Conservation (phyloP, 352 stramenopile species). For the Phytophthora macrochlamydospora region DNA sequence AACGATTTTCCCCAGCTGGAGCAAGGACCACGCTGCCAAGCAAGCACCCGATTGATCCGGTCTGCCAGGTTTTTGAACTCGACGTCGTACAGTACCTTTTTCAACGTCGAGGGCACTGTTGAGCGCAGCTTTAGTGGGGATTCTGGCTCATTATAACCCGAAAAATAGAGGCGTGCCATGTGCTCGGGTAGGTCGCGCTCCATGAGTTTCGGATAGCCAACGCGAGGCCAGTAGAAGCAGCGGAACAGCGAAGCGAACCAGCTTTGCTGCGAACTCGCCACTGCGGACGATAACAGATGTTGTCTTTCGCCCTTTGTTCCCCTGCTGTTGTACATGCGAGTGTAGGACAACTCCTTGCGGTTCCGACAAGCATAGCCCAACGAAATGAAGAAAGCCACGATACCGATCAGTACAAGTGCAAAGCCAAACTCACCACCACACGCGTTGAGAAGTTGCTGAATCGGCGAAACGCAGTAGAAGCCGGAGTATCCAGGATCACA, state of each 20-base stretch:
- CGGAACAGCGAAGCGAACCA: constrained; percentile 62
- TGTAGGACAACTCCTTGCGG: constrained; percentile 70
- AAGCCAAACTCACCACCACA: constrained; percentile 81
- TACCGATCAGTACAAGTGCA: constrained; percentile 66
- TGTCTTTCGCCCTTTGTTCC: constrained; percentile 61
- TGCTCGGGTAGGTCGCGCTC: constrained; percentile 82
- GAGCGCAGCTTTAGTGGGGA: constrained; percentile 61
- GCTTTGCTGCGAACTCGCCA: constrained; percentile 57
- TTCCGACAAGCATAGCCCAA: constrained; percentile 75
- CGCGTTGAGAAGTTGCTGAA: constrained; percentile 76
- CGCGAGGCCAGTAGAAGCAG: constrained; percentile 78
- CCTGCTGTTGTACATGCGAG: constrained; percentile 54
- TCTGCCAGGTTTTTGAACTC: constrained; percentile 71
- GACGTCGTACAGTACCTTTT: constrained; percentile 70
- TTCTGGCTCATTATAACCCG: constrained; percentile 66
- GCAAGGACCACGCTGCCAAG: constrained; percentile 51
- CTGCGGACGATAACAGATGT: constrained; percentile 64
- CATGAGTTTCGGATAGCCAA: constrained; percentile 79
- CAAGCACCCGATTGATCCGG: constrained; percentile 65
- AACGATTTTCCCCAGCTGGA: constrained; percentile 67
- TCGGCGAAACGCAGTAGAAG: constrained; percentile 70
- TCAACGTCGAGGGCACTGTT: constrained; percentile 60
- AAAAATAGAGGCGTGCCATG: constrained; percentile 81
- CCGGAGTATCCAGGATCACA: constrained; percentile 82
- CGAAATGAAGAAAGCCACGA: constrained; percentile 72